Evolutionary conservation across 306 rosid species (phyloP).

Genomic region (Potentilla sterilis): DNA sequence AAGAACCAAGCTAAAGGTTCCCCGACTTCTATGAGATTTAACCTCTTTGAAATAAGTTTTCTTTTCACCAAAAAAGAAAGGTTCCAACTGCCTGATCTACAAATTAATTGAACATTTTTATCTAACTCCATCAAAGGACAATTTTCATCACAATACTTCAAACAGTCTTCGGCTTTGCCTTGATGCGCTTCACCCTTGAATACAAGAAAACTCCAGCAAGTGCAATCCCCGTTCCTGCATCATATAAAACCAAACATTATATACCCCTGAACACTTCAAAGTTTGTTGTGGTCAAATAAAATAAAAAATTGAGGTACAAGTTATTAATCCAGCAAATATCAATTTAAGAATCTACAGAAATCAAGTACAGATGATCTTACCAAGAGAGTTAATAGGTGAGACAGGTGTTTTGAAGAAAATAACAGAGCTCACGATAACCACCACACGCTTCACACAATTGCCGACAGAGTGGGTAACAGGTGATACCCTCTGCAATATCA

Average conservation of each 20-base stretch:
- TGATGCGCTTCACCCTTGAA: conserved; percentile 78
- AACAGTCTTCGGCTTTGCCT: conserved; percentile 75
- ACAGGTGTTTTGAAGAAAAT: conserved; percentile 89
- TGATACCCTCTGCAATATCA: conserved; percentile 92
- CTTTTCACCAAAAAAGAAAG: neutral
- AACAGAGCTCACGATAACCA: conserved; percentile 91
- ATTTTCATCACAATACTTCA: conserved; percentile 37
- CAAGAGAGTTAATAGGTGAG: conserved; percentile 68
- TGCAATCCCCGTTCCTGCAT: conserved; percentile 84
- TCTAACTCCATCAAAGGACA: conserved; percentile 24
- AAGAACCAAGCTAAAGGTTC: conserved; percentile 1
- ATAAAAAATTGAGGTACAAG: neutral
- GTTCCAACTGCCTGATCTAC: conserved; percentile 39
- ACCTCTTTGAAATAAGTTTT: neutral
- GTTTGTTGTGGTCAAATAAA: neutral
- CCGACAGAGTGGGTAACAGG: conserved; percentile 96
- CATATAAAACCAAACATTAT: conserved; percentile 1
- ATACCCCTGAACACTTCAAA: neutral
- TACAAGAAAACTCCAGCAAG: conserved; percentile 92
- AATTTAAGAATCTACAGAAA: neutral
- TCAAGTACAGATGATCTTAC: conserved; percentile 41
- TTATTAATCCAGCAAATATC: neutral
- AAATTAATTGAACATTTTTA: conserved; percentile 30
- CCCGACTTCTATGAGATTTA: neutral
- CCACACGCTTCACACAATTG: conserved; percentile 91